Percentiles rank a stretch among this genome's conserved stretches.
phyloP scores from a whole-genome alignment of 345 rosid species.

The Turritis glabra region DNA sequence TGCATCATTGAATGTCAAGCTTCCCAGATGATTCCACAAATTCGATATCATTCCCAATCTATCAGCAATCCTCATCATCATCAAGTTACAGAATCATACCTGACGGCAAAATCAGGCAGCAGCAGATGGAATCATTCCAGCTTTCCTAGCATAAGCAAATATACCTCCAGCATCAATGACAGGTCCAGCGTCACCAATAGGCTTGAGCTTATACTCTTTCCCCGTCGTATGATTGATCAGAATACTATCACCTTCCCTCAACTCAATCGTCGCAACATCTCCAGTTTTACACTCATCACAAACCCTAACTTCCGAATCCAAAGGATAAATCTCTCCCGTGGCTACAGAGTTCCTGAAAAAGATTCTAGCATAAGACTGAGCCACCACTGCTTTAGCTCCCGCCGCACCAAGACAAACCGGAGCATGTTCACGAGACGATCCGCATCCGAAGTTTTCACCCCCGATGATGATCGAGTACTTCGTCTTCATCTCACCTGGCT shows the following conservation, averaged over 20 bases:
- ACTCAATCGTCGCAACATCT: slow-evolving; percentile 69
- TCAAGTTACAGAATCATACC: no score
- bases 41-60: background rate
- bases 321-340: slow-evolving; percentile 79
- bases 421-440: slow-evolving; percentile 94
- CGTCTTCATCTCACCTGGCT: slow-evolving; percentile 56
- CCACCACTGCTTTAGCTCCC: slow-evolving; percentile 76
- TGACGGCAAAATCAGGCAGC: background rate
- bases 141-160: slow-evolving; percentile 78
- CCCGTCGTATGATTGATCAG: slow-evolving; percentile 85
- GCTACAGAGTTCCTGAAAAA: slow-evolving; percentile 91
- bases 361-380: slow-evolving; percentile 85
- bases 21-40: background rate
- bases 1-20: background rate
- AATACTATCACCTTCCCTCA: slow-evolving; percentile 57
- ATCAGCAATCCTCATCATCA: background rate
- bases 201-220: slow-evolving; percentile 74
- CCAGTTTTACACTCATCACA: slow-evolving; percentile 90
- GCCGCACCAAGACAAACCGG: slow-evolving; percentile 95
- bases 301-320: slow-evolving; percentile 76
- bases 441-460: slow-evolving; percentile 94
- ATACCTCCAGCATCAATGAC: slow-evolving; percentile 87
- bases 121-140: slow-evolving; percentile 76
- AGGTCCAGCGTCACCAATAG: slow-evolving; percentile 90
- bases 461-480: slow-evolving; percentile 69